Evolutionary conservation across 768 basidiomycete species (phyloP).

Genomic region (Psilocybe subaeruginosa): DNA sequence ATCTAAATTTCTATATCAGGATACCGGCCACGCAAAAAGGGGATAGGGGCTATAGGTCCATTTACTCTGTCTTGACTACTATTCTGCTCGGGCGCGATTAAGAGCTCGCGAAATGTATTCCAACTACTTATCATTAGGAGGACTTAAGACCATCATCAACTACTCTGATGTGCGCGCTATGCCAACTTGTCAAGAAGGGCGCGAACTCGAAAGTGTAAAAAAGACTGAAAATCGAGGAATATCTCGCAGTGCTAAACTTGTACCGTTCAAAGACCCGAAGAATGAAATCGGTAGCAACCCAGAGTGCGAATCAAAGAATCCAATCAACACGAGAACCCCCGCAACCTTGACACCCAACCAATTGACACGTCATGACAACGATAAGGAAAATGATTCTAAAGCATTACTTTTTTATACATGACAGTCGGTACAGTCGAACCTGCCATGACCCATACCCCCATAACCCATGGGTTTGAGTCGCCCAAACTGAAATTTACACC

Average conservation of each 20-base stretch:
- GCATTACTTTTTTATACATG: not conserved
- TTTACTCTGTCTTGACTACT: not conserved
- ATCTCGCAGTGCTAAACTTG: no score
- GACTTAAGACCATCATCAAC: no score
- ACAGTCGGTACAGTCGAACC: not conserved
- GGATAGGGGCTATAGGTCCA: not conserved
- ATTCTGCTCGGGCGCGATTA: not conserved
- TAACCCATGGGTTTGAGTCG: no score
- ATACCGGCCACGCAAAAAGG: not conserved
- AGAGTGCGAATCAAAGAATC: not conserved
- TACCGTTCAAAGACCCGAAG: not conserved
- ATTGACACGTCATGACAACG: not conserved
- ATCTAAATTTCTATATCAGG: slow-evolving; percentile 6
- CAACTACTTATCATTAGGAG: no score
- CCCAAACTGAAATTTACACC: no score
- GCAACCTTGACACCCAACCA: not conserved
- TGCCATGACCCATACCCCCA: no score
- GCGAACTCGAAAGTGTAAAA: no score
- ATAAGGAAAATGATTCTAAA: not conserved
- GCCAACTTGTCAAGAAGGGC: no score
- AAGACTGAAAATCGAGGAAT: no score
- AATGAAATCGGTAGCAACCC: not conserved
- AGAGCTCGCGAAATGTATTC: not conserved
- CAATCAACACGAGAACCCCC: not conserved
- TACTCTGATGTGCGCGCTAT: no score